Conservation (phyloP, 2,329 filamentous ascomycete species). For the Penicillium sp. region DNA sequence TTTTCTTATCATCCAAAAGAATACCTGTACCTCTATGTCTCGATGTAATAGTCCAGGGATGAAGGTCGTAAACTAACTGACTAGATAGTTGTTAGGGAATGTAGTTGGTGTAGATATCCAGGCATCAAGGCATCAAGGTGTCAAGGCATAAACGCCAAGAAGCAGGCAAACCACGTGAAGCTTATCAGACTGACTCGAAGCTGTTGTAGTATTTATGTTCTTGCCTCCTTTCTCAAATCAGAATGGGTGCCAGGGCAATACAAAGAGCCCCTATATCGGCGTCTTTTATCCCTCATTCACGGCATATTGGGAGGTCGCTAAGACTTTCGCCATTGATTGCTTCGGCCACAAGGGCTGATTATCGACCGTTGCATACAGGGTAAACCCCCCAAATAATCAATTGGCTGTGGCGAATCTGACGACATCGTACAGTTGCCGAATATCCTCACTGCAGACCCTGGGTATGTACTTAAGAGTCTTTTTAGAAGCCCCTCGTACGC, state of each 20-base stretch:
- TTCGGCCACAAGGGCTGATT: neutral
- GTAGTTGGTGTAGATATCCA: too few species aligned
- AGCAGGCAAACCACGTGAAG: constrained; percentile 2
- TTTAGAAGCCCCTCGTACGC: neutral
- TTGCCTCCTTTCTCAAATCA: neutral
- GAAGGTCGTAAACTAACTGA: too few species aligned
- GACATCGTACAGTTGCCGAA: neutral
- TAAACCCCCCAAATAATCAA: neutral
- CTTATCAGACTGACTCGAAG: neutral
- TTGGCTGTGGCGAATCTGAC: neutral
- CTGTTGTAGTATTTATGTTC: neutral
- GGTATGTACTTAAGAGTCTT: neutral
- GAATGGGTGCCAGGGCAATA: neutral
- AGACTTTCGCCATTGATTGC: neutral
- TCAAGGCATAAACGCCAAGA: constrained; percentile 1
- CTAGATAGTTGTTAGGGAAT: too few species aligned
- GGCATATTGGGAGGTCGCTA: neutral
- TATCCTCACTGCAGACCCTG: neutral
- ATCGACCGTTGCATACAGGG: neutral
- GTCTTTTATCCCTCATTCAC: neutral
- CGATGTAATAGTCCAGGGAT: too few species aligned
- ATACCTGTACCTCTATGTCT: too few species aligned
- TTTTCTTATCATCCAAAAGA: too few species aligned
- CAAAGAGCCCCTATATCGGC: neutral
- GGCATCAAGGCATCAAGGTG: neutral